Base-by-base conservation (phyloP, 2,329 filamentous ascomycete species). In the Colletotrichum viniferum region DNA sequence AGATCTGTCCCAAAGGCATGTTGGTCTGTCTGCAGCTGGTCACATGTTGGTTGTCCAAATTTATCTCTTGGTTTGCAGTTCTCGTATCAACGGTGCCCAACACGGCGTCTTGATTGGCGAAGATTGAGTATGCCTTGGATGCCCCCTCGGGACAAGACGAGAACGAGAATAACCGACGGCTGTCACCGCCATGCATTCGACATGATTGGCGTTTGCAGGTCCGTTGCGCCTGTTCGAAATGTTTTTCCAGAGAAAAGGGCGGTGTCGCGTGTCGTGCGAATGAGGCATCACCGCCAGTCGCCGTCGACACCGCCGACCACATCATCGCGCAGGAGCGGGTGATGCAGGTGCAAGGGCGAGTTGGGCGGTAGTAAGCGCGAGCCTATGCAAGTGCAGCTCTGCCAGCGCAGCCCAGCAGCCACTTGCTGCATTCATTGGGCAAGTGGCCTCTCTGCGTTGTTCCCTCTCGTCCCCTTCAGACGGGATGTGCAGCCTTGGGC, bases 261-360 rank as follows among this genome's bases (percentile, higher is more conserved):
- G 56, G 61, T 55, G 55, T 48, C 55, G 72, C 30, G 13, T 36
- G 58, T 43, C 66, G 34, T 52, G 43, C 48, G 24, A 60, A 32
- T 69, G 67, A 55, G 67, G 67, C 56, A 62, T 75, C 56, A 68
- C 64, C 56, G 69, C 69, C 26, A 63, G 43, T 73, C 64, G 61
- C 60, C 18, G 28, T 63, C 58, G 58, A 64, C 56, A 64, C 48
- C 24, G 58, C 48, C 55, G 34, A 58, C 56, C 73, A 76, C 70
- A 52, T 76, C 73, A 76, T 73, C 69, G 32, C 68, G 69, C 73
- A 76, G 69, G 21, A 48, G 52, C 55, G 24, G 36, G 18, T 52
- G 43, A 52, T 52, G 43, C 43, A 52, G n/a, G 43, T 21, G 43
- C 43, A 52, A 52, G 43, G 43, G 43, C 43, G 16, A 52, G 43